A percentile compares a stretch with the other conserved stretches of the same genome.
Conservation (phyloP, 176 grass and related monocot genomes). For the Eremochloa ophiuroides region DNA sequence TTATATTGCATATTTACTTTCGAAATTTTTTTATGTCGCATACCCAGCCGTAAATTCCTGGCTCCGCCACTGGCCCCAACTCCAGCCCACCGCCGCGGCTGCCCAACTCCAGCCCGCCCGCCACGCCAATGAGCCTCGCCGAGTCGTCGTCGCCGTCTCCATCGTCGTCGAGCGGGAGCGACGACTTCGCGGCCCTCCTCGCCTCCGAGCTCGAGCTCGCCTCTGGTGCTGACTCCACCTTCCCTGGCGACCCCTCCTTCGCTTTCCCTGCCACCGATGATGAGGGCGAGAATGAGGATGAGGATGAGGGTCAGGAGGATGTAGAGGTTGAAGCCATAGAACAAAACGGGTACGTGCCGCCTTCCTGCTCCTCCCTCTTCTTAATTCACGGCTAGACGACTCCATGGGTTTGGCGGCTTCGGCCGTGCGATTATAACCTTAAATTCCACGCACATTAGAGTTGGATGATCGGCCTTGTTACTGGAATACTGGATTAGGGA, state of each 20-base stretch:
- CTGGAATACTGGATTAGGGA: not conserved
- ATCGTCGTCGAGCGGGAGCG: conserved; percentile 61
- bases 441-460: not conserved
- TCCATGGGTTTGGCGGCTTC: not conserved
- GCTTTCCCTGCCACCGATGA: conserved; percentile 8
- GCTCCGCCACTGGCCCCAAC: too few relatives aligned
- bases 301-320: not conserved
- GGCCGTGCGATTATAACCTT: not conserved
- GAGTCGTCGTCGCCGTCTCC: conserved; percentile 57
- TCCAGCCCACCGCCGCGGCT: too few relatives aligned
- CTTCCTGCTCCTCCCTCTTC: not conserved
- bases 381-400: not conserved
- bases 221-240: conserved; percentile 28
- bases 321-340: conserved; percentile 36
- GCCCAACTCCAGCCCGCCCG: too few relatives aligned
- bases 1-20: too few relatives aligned
- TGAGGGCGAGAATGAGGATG: not conserved
- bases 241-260: conserved; percentile 24
- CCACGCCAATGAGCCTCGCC: conserved; percentile 51
- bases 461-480: not conserved
- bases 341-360: conserved; percentile 20
- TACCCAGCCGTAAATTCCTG: too few relatives aligned
- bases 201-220: conserved; percentile 61
- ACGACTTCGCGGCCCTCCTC: conserved; percentile 60
- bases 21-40: too few relatives aligned